Evolutionary conservation across 257 asterid species (phyloP).

Genomic region (Solanum neorickii): DNA sequence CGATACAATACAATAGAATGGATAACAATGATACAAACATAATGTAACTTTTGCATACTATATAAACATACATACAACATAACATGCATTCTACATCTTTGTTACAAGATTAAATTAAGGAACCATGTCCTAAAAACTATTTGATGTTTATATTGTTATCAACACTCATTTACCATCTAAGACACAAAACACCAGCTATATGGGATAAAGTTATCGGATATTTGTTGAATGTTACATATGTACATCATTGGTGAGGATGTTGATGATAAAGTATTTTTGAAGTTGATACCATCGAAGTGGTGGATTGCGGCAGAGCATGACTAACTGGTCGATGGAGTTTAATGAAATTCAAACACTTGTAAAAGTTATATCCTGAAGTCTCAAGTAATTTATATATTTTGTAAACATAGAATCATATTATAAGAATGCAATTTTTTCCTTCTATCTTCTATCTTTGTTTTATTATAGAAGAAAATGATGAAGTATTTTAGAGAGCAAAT

Average conservation of each 20-base stretch:
- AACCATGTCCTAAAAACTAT: too few species aligned
- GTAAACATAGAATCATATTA: not conserved
- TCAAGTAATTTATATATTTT: too few species aligned
- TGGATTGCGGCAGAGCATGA: not conserved
- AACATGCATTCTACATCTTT: too few species aligned
- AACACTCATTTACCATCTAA: too few species aligned
- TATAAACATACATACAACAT: too few species aligned
- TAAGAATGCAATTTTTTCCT: not conserved
- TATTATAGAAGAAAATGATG: not conserved
- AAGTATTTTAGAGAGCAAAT: too few species aligned
- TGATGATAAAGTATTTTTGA: not conserved
- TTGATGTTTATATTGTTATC: too few species aligned
- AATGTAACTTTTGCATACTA: too few species aligned
- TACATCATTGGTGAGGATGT: not conserved
- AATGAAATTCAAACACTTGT: not conserved
- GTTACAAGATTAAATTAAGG: too few species aligned
- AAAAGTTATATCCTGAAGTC: not conserved
- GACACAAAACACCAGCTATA: too few species aligned
- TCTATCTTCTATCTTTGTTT: not conserved
- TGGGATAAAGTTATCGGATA: not conserved
- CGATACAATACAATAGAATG: too few species aligned
- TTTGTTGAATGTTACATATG: not conserved
- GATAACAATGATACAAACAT: too few species aligned
- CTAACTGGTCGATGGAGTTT: not conserved
- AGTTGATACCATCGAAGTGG: not conserved